These are phyloP conservation scores for Paraconiothyrium sp. DNA, from an alignment of 2,329 filamentous ascomycete genomes.

Conservation along the genomic window DNA sequence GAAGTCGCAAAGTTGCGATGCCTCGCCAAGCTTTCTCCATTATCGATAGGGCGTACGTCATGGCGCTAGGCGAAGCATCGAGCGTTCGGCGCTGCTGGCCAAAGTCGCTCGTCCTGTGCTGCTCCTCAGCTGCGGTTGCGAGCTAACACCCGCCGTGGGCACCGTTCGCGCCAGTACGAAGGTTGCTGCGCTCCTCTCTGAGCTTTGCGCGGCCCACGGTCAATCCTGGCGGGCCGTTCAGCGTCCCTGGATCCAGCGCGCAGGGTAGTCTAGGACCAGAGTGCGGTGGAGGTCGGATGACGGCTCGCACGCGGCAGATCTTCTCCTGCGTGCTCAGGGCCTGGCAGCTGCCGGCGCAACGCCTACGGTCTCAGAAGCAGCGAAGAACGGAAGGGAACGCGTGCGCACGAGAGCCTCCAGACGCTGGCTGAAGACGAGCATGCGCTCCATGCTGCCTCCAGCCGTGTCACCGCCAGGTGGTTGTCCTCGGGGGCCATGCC, in stretches of 20 bases:
- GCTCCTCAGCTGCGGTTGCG: background rate
- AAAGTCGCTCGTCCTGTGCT: background rate
- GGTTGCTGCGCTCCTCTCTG: background rate
- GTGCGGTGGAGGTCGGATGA: background rate
- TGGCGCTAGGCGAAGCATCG: background rate
- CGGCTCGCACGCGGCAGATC: slow-evolving; percentile 1
- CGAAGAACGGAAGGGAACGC: background rate
- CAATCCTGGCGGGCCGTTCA: slow-evolving; percentile 5
- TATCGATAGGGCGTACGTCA: slow-evolving; percentile 11
- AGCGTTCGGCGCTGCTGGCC: background rate
- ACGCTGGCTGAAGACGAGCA: background rate
- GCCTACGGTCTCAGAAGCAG: background rate
- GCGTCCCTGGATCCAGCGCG: slow-evolving; percentile 10
- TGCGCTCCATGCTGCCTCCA: background rate
- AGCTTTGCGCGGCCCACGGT: slow-evolving; percentile 1
- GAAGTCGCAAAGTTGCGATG: background rate
- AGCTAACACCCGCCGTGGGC: background rate
- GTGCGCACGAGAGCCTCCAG: background rate
- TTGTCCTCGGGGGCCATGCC: background rate
- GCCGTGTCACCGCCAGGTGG: slow-evolving; percentile 1
- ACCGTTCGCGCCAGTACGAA: background rate
- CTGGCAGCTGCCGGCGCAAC: background rate
- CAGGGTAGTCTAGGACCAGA: slow-evolving; percentile 5
- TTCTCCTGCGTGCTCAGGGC: background rate
- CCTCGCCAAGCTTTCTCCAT: background rate